Percentiles rank a stretch among this genome's conserved stretches.
phyloP scores from a whole-genome alignment of 2,329 filamentous ascomycete species.

The Graphium sp. region DNA sequence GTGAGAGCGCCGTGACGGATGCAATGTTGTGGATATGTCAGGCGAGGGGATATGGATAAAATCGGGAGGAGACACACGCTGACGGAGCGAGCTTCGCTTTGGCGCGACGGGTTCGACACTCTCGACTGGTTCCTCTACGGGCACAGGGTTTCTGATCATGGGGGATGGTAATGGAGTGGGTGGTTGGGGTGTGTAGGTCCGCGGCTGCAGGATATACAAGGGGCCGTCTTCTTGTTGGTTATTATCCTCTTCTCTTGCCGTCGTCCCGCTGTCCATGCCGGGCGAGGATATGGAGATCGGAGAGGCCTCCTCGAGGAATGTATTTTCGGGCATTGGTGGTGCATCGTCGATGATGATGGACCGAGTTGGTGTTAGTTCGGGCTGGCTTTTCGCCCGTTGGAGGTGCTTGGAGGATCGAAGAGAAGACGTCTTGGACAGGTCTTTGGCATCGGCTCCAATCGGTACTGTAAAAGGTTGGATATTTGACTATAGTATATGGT shows the following conservation, averaged over 20 bases:
- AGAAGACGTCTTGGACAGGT: too few species aligned
- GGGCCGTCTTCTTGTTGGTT: slow-evolving; percentile 16
- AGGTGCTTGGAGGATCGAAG: too few species aligned
- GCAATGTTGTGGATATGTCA: slow-evolving; percentile 8
- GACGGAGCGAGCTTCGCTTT: slow-evolving; percentile 30
- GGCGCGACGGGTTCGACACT: slow-evolving; percentile 3
- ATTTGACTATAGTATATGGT: too few species aligned
- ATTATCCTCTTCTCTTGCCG: background rate
- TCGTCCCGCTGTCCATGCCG: background rate
- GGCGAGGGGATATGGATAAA: slow-evolving; percentile 35
- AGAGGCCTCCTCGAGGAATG: too few species aligned
- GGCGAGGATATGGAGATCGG: too few species aligned
- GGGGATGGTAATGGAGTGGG: slow-evolving; percentile 30
- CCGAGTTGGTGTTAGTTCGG: too few species aligned
- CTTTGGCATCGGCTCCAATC: too few species aligned
- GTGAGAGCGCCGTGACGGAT: slow-evolving; percentile 9
- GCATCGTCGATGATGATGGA: too few species aligned
- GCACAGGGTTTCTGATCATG: slow-evolving; percentile 14
- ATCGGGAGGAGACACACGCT: slow-evolving; percentile 35
- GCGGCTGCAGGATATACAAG: slow-evolving; percentile 37
- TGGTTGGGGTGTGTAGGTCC: slow-evolving; percentile 37
- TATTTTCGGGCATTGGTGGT: too few species aligned
- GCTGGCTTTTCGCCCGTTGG: too few species aligned
- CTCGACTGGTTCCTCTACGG: slow-evolving; percentile 3
- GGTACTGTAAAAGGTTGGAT: too few species aligned